phyloP scores from a whole-genome alignment of 306 rosid species.

The Glycyrrhiza uralensis region DNA sequence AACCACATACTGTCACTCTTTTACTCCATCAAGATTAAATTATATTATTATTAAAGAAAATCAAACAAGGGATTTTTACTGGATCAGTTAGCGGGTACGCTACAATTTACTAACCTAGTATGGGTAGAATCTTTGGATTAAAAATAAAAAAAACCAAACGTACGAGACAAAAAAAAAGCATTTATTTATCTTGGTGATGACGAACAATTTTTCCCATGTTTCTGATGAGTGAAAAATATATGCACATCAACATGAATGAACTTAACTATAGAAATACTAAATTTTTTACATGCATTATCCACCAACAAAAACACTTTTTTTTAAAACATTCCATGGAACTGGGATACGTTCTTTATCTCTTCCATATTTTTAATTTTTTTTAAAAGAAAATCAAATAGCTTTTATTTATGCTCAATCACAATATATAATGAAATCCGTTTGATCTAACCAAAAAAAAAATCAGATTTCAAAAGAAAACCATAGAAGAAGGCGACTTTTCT shows the following conservation, averaged over 20 bases:
- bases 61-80: neutral
- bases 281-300: neutral
- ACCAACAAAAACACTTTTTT: too few relatives aligned
- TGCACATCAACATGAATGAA: too few relatives aligned
- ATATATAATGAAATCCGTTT: neutral
- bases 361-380: neutral
- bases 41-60: too few relatives aligned
- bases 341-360: too few relatives aligned
- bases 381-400: neutral
- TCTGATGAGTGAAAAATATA: neutral
- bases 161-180: too few relatives aligned
- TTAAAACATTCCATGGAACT: too few relatives aligned
- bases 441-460: neutral
- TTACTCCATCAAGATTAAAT: neutral
- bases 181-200: too few relatives aligned
- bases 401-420: neutral
- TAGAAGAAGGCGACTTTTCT: neutral
- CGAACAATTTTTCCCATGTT: too few relatives aligned
- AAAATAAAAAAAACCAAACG: neutral
- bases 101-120: neutral
- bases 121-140: neutral
- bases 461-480: neutral
- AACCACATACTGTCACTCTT: constrained; percentile 17
- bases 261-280: neutral
- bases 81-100: neutral